phyloP scores from a whole-genome alignment of 345 rosid species.

The Pistacia vera region DNA sequence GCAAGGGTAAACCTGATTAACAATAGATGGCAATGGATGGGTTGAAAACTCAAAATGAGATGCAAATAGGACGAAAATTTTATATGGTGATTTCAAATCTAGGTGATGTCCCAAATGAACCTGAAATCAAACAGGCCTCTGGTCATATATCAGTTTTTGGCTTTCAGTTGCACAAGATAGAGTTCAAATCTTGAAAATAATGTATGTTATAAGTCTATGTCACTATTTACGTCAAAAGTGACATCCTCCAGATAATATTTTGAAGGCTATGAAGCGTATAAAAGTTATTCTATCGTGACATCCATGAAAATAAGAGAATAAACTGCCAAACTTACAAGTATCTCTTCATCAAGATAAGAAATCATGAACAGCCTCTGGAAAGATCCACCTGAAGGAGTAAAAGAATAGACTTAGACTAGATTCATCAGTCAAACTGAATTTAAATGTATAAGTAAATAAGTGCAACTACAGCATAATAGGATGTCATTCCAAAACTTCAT shows the following conservation, averaged over 20 bases:
- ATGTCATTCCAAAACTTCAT: background rate
- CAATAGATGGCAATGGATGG: background rate
- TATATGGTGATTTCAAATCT: background rate
- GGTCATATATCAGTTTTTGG: background rate
- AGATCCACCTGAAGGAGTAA: slow-evolving; percentile 64
- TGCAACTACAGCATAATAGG: background rate
- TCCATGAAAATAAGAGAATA: background rate
- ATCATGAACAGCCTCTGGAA: slow-evolving; percentile 93
- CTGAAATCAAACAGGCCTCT: background rate
- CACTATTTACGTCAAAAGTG: background rate
- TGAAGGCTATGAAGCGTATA: slow-evolving; percentile 13
- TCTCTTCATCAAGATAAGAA: slow-evolving; percentile 94
- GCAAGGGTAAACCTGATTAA: background rate
- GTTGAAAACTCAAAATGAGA: background rate
- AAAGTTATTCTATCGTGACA: background rate
- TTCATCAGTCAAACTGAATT: slow-evolving; percentile 8
- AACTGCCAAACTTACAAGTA: slow-evolving; percentile 57
- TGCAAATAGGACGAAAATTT: background rate
- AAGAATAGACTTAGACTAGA: slow-evolving; percentile 8
- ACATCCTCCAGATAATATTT: background rate
- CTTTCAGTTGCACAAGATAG: background rate
- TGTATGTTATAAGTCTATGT: background rate
- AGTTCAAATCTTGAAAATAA: background rate
- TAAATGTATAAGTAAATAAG: background rate
- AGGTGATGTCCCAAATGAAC: background rate